phyloP scores from a whole-genome alignment of 2,329 filamentous ascomycete species.

The Hirsutella thompsonii region DNA sequence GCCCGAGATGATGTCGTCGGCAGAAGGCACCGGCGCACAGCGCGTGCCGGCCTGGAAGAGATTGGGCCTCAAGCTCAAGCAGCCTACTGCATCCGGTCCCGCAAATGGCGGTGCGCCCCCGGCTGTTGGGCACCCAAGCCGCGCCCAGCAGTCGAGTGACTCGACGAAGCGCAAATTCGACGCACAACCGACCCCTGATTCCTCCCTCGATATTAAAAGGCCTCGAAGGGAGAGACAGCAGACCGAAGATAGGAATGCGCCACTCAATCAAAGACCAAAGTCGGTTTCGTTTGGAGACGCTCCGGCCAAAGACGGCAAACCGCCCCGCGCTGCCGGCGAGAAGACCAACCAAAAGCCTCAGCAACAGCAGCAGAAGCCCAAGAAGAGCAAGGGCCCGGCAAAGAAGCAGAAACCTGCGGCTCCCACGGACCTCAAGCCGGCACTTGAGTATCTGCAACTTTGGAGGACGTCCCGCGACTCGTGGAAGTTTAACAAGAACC shows the following conservation, averaged over 20 bases:
- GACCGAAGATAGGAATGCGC: constrained; percentile 12
- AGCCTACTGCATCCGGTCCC: constrained; percentile 18
- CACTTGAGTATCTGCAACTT: constrained; percentile 63
- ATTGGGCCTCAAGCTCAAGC: constrained; percentile 50
- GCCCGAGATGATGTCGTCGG: constrained; percentile 28
- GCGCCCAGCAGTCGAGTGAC: constrained; percentile 17
- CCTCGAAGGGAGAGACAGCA: constrained; percentile 17
- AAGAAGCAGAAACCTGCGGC: constrained; percentile 26
- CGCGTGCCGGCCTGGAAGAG: constrained; percentile 47
- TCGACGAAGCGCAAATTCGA: constrained; percentile 26
- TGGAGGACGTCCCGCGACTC: constrained; percentile 56
- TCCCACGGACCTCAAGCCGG: constrained; percentile 39
- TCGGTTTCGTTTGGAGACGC: constrained; percentile 36
- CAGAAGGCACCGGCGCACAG: constrained; percentile 28
- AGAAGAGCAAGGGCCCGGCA: constrained; percentile 23
- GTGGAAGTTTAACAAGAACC: constrained; percentile 97
- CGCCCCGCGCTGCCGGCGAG: constrained; percentile 8
- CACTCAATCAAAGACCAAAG: constrained; percentile 25
- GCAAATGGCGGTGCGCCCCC: constrained; percentile 13
- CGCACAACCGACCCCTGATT: constrained; percentile 17
- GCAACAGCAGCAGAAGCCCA: constrained; percentile 6
- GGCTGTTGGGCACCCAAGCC: constrained; percentile 24
- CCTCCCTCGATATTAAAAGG: constrained; percentile 20
- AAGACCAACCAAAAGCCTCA: constrained; percentile 15
- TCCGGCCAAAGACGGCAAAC: constrained; percentile 19